These are phyloP conservation scores for Penicillium glabrum DNA, from an alignment of 2,329 filamentous ascomycete genomes.

Conservation along the genomic window DNA sequence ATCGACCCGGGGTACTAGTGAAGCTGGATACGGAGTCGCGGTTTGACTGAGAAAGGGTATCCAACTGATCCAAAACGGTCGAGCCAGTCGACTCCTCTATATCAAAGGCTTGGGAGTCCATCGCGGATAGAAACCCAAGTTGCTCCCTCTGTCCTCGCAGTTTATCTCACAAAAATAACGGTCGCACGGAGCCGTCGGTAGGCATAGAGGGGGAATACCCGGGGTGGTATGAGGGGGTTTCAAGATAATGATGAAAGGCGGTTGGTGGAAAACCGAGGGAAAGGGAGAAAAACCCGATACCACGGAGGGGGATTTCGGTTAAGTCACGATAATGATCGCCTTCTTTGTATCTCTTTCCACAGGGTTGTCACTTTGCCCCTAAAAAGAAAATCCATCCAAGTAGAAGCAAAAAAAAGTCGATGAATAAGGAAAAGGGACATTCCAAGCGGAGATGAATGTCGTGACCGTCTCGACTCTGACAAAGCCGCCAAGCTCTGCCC, in stretches of 20 bases:
- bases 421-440: constrained; percentile 18
- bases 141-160: neutral
- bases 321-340: neutral
- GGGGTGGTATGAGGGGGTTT: neutral
- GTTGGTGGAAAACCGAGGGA: constrained; percentile 15
- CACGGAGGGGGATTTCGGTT: neutral
- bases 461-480: constrained; percentile 22
- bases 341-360: neutral
- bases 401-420: neutral
- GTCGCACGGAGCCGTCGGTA: neutral
- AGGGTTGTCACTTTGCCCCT: neutral
- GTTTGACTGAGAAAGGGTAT: constrained; percentile 36
- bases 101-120: constrained; percentile 23
- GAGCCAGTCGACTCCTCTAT: constrained; percentile 18
- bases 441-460: constrained; percentile 23
- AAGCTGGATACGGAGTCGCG: constrained; percentile 20
- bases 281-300: constrained; percentile 1
- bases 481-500: constrained; percentile 24
- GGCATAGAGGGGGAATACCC: constrained; percentile 1
- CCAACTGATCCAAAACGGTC: constrained; percentile 19
- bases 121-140: constrained; percentile 4
- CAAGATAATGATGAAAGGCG: constrained; percentile 1
- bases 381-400: constrained; percentile 1
- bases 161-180: constrained; percentile 2
- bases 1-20: constrained; percentile 17